A percentile compares a stretch with the other conserved stretches of the same genome.
These are phyloP conservation scores for Cardamine chenopodiifolia DNA, from an alignment of 345 rosid genomes.

Conservation along the genomic window DNA sequence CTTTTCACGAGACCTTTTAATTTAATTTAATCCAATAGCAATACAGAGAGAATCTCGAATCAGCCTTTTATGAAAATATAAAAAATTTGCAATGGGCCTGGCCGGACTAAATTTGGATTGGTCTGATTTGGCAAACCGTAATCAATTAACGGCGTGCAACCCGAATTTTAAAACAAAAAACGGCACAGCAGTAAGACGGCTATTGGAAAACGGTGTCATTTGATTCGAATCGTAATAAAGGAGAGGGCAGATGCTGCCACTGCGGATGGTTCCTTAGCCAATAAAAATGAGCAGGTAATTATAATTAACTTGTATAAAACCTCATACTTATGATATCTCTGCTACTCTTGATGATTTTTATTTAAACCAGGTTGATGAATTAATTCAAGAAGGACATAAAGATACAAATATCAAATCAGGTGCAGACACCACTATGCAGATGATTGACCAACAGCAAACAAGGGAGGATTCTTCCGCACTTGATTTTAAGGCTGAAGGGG, in stretches of 20 bases:
- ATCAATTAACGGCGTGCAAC: background rate
- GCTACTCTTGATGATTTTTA: constrained; percentile 25
- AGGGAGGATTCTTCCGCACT: constrained; percentile 42
- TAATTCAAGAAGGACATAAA: constrained; percentile 39
- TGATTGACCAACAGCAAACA: constrained; percentile 40
- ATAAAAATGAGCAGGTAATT: constrained; percentile 59
- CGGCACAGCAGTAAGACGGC: constrained; percentile 15
- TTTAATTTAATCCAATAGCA: background rate
- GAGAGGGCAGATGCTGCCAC: constrained; percentile 34
- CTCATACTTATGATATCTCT: background rate
- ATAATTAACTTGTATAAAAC: background rate
- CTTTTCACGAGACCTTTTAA: background rate
- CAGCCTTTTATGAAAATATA: background rate
- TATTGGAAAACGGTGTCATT: constrained; percentile 12
- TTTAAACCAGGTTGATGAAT: constrained; percentile 51
- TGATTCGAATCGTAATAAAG: background rate
- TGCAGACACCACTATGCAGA: constrained; percentile 41
- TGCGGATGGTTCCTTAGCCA: constrained; percentile 45
- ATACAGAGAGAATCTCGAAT: background rate
- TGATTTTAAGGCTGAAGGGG: constrained; percentile 40
- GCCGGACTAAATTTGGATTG: background rate
- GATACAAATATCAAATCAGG: constrained; percentile 41
- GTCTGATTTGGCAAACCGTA: background rate
- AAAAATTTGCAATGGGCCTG: background rate
- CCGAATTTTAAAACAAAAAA: background rate